Evolutionary conservation across 208 protist species (phyloP).

Genomic region (Leishmania gerbilli): DNA sequence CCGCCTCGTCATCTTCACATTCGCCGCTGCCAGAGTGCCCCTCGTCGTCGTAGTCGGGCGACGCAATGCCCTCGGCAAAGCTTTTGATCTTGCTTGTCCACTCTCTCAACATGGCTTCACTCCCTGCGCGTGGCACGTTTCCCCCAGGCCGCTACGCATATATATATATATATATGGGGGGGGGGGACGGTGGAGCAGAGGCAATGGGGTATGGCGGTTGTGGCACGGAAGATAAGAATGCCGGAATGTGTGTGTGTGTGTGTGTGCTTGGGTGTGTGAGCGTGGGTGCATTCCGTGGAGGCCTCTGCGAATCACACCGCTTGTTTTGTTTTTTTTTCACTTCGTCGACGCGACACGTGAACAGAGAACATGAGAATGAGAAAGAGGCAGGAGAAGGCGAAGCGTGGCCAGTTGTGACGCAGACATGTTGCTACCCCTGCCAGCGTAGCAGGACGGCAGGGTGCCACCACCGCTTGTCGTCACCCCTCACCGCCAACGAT

Average conservation of each 20-base stretch:
- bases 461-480: not conserved
- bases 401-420: not conserved
- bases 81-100: conserved; percentile 75
- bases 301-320: not conserved
- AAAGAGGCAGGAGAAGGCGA: not conserved
- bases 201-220: not conserved
- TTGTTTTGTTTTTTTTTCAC: not conserved
- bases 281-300: not conserved
- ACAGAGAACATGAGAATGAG: not conserved
- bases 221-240: not conserved
- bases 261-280: not conserved
- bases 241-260: not conserved
- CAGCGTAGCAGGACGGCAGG: not conserved
- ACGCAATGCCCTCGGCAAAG: conserved; percentile 73
- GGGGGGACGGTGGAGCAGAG: not conserved
- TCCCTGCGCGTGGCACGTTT: not conserved
- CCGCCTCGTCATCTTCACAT: not conserved
- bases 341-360: no score
- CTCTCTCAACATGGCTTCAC: conserved; percentile 49
- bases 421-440: not conserved
- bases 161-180: not conserved
- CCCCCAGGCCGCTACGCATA: not conserved
- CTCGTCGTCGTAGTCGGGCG: conserved; percentile 61
- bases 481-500: not conserved
- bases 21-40: not conserved